Base-by-base conservation (phyloP, 2,329 filamentous ascomycete genomes). In the Ascochyta pisi region DNA sequence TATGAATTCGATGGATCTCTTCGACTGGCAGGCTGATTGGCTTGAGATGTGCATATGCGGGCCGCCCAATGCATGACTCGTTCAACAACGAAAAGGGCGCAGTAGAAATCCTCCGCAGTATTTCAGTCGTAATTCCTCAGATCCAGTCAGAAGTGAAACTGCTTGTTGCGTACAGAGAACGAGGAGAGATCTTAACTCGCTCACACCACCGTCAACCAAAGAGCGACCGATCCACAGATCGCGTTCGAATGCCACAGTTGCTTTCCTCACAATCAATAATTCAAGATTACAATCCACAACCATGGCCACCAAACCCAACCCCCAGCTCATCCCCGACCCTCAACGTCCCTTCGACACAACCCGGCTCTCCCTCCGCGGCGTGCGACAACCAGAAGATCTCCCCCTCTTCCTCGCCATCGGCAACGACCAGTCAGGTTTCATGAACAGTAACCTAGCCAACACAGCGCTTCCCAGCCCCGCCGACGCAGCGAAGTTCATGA, bases 381-480 rank as follows among this genome's bases (percentile, higher is more conserved):
- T 71, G n/a, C 62, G 60, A 16, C 43, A 39, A 19, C 52, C 60
- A 8, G 42, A 57, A 19, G 69, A 73, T 53, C 54, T 62, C n/a
- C 22, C 59, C 3, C 50, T 70, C 45, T 73, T 70, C 63, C 26
- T 44, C 5, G 61, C 63, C 35, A 61, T 73, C 9, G 64, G 64
- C 42, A 54, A 60, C 46, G 70, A 73, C 57, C 46, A 51, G 9
- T 26, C 45, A 27, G 68, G 69, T 13, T 71, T 57, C 60, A 50
- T 57, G 35, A 70, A 71, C 60, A 67, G 66, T 61, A 72, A 64
- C 34, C 48, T 51, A 2, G 39, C 44, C 7, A 72, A 72, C 56
- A 63, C 58, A 35, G 49, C 50, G 4, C 62, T 70, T 1, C 61
- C 65, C 2, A 53, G 42, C 9, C n/a, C 44, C 2, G 26, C 57